Evolutionary conservation across 768 basidiomycete species (phyloP).

Genomic region (Dioszegia aurantiaca): DNA sequence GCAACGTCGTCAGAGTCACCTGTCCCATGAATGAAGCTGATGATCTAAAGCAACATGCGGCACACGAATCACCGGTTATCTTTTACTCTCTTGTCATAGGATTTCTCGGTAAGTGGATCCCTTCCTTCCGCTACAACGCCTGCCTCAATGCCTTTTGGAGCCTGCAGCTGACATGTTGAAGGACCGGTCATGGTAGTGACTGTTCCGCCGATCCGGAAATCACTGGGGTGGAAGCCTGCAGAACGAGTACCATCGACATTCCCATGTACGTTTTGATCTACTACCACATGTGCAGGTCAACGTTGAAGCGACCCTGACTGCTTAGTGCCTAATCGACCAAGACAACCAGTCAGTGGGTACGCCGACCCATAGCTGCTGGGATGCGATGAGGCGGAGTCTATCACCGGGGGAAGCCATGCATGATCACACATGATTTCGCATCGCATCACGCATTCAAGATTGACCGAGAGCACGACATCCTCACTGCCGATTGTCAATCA

Average conservation of each 20-base stretch:
- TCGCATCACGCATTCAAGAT: too few relatives aligned
- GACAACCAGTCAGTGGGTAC: slow-evolving; percentile 69
- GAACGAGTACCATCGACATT: slow-evolving; percentile 70
- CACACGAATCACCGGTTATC: slow-evolving; percentile 85
- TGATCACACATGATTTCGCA: too few relatives aligned
- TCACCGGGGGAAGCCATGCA: too few relatives aligned
- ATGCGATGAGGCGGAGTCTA: not conserved
- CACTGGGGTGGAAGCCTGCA: slow-evolving; percentile 68
- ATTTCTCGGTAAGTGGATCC: slow-evolving; percentile 49
- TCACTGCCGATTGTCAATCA: too few relatives aligned
- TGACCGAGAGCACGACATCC: not conserved
- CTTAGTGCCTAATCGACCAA: slow-evolving; percentile 68
- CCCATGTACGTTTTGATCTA: slow-evolving; percentile 75
- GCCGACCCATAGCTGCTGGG: slow-evolving; percentile 57
- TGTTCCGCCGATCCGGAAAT: slow-evolving; percentile 74
- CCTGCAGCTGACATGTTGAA: slow-evolving; percentile 8
- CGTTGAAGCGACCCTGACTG: not conserved
- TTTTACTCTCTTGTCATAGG: slow-evolving; percentile 82
- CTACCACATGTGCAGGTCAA: not conserved
- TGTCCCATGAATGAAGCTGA: slow-evolving; percentile 39
- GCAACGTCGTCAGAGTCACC: too few relatives aligned
- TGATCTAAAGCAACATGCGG: slow-evolving; percentile 70
- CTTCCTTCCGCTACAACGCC: not conserved
- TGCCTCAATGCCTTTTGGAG: too few relatives aligned
- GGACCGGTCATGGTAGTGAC: slow-evolving; percentile 71